Conservation (phyloP, 495 filamentous ascomycete species). For the Talaromyces stipitatus region DNA sequence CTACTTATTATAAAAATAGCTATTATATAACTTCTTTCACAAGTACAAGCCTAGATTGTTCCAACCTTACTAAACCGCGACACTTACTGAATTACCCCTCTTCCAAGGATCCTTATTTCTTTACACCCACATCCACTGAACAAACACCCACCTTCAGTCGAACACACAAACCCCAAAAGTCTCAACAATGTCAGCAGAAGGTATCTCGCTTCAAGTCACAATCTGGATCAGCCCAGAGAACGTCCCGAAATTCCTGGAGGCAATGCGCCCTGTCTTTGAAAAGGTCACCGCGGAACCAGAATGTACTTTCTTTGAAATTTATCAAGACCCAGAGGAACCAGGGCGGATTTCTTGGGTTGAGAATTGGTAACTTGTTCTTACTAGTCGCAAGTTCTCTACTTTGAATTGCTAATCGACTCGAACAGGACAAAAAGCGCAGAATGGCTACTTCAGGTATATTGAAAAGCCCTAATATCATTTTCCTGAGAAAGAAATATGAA, state of each 20-base stretch:
- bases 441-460: slow-evolving; percentile 33
- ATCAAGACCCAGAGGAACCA: slow-evolving; percentile 29
- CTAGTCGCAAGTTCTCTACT: neutral
- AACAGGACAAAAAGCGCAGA: slow-evolving; percentile 24
- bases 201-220: slow-evolving; percentile 29
- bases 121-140: too few species aligned
- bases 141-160: too few species aligned
- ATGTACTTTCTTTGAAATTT: slow-evolving; percentile 43
- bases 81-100: too few species aligned
- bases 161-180: too few species aligned
- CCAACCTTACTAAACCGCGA: too few species aligned
- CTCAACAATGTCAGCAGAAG: slow-evolving; percentile 1
- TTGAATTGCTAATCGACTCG: too few species aligned
- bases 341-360: slow-evolving; percentile 39
- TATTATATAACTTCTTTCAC: too few species aligned
- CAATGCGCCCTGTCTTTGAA: slow-evolving; percentile 31
- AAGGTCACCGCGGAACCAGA: slow-evolving; percentile 36
- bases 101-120: too few species aligned
- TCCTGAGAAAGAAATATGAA: slow-evolving; percentile 2
- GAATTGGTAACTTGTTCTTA: slow-evolving; percentile 27
- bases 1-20: too few species aligned
- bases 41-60: too few species aligned
- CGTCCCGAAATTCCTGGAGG: slow-evolving; percentile 31
- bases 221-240: slow-evolving; percentile 34
- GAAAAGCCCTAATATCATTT: neutral